Evolutionary conservation across 2,329 filamentous ascomycete species (phyloP).

Genomic region (Lecanosticta acicola): DNA sequence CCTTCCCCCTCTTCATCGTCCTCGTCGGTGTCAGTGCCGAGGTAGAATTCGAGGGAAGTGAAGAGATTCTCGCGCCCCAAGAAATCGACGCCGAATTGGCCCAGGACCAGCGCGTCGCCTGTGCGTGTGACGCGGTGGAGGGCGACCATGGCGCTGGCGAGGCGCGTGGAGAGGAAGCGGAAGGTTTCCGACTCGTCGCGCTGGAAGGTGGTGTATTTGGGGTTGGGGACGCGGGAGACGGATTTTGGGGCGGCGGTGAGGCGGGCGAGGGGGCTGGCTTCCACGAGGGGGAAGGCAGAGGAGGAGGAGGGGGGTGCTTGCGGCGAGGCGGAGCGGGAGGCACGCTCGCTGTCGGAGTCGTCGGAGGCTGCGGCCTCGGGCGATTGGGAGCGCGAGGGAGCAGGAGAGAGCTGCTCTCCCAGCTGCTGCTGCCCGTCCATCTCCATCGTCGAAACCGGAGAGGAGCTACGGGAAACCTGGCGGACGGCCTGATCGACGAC

Average conservation of each 20-base stretch:
- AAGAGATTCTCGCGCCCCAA: neutral
- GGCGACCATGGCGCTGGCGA: neutral
- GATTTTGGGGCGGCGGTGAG: neutral
- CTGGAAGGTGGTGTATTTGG: neutral
- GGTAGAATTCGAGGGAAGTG: neutral
- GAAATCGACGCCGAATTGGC: neutral
- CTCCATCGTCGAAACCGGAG: neutral
- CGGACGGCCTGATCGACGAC: neutral
- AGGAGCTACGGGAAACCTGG: neutral
- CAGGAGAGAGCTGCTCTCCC: neutral
- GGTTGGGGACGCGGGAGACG: neutral
- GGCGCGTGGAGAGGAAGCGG: constrained; percentile 1
- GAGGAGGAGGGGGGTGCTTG: neutral
- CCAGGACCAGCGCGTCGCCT: neutral
- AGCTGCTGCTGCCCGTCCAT: neutral
- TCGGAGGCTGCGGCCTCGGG: too few species aligned
- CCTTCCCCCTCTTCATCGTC: too few species aligned
- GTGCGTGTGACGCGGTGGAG: neutral
- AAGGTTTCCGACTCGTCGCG: neutral
- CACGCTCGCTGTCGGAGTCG: neutral
- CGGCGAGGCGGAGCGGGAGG: neutral
- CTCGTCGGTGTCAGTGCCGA: too few species aligned
- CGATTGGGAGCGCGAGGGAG: too few species aligned
- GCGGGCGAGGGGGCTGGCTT: neutral
- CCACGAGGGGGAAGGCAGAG: neutral